Percentiles rank a stretch among this genome's conserved stretches.
Evolutionary conservation across 2,329 filamentous ascomycete genomes (phyloP).

Genomic region (Pyricularia sp.): DNA sequence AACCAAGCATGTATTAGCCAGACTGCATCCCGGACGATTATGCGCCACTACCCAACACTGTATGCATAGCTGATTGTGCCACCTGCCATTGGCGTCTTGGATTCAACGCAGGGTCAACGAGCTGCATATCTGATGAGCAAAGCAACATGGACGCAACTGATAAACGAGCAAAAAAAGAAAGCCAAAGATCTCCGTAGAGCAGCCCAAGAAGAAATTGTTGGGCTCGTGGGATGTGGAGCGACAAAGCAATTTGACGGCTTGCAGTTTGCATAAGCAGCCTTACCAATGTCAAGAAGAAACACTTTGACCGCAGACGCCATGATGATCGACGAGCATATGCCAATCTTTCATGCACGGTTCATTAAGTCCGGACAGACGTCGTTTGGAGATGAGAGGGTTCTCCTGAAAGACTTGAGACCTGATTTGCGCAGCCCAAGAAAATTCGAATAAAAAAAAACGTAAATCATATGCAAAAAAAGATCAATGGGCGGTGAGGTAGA

Average conservation of each 20-base stretch:
- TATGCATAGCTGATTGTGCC: neutral
- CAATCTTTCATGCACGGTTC: neutral
- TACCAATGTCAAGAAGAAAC: constrained; percentile 51
- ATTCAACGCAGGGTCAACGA: neutral
- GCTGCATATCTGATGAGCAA: neutral
- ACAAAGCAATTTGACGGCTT: neutral
- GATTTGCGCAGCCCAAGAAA: neutral
- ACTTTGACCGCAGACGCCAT: constrained; percentile 27
- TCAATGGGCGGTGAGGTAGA: constrained; percentile 3
- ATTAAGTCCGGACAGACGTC: neutral
- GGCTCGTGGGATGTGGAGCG: neutral
- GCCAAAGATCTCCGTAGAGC: neutral
- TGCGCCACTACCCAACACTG: neutral
- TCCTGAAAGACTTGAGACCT: neutral
- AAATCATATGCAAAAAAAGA: neutral
- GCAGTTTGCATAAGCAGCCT: constrained; percentile 12
- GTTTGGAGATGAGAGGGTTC: neutral
- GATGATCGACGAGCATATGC: neutral
- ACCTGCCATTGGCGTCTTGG: neutral
- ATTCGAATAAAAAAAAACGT: neutral
- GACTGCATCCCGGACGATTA: constrained; percentile 24
- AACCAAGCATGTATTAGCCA: constrained; percentile 26
- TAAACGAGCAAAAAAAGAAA: neutral
- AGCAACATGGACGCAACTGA: neutral
- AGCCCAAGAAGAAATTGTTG: neutral